Conservation (phyloP, 805 yeast genomes). For the Grigorovia humatica region DNA sequence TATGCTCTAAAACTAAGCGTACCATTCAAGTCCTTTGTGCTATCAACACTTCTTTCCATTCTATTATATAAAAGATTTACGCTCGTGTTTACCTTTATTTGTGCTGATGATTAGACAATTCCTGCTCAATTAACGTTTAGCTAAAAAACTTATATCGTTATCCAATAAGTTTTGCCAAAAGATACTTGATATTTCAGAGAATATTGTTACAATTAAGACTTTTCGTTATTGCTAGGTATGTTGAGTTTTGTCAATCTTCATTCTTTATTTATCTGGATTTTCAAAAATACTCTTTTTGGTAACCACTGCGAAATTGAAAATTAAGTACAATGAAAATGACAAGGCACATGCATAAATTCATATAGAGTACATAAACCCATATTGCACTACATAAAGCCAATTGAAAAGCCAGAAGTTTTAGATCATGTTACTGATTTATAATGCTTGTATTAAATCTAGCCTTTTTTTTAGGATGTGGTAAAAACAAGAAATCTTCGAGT, state of each 20-base stretch:
- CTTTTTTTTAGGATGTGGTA: too few relatives aligned
- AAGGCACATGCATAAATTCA: background rate
- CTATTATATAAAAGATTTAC: background rate
- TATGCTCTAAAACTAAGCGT: background rate
- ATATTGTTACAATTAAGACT: too few relatives aligned
- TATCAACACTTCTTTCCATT: background rate
- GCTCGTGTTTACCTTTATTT: background rate
- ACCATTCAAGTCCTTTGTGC: background rate
- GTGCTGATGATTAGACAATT: background rate
- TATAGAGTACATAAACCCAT: background rate
- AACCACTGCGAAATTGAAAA: background rate
- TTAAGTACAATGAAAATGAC: too few relatives aligned
- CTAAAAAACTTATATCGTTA: too few relatives aligned
- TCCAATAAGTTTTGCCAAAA: too few relatives aligned
- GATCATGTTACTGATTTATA: too few relatives aligned
- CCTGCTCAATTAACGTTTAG: too few relatives aligned
- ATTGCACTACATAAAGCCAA: too few relatives aligned
- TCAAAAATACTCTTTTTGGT: background rate
- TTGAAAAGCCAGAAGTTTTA: too few relatives aligned
- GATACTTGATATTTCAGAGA: too few relatives aligned
- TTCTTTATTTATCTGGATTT: background rate
- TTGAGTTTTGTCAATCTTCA: background rate
- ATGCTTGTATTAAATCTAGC: too few relatives aligned
- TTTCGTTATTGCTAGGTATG: background rate
- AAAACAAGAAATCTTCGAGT: too few relatives aligned